Base-by-base conservation (phyloP, 805 yeast genomes). In the Suhomyces prunicola region DNA sequence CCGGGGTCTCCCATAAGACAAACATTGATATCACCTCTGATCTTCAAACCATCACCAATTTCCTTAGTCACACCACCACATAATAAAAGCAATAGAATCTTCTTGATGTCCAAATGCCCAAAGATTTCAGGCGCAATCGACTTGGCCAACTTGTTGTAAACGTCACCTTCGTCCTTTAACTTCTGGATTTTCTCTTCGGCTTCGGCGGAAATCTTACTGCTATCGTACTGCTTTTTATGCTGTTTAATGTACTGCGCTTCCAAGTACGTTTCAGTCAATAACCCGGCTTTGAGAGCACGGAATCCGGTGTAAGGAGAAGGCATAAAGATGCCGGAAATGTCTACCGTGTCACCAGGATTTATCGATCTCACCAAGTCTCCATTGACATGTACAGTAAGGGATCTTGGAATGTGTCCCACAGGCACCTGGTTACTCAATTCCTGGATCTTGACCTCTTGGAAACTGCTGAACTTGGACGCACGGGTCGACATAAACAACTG, bases 1-100 rank as follows among this genome's bases (percentile, higher is more conserved):
- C 99, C 99, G 42, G 99, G 99, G 67, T 94, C 99, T 62, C 99
- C 99, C 97, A 94, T 93, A 50, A 94, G 79, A 74, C 97, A 87
- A 51, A 94, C 82, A 66, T 94, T 94, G 61, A 94, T 89, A 68
- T 94, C 99, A 64, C 99, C 99, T 77, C 99, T 86, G 64, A 94
- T 94, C 65, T 87, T 85, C 90, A 94, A 85, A 59, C 99, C 99
- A 72, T 94, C 99, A 45, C 96, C 96, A 61, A 93, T 84, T 64
- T 85, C 89, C 68, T 94, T 94, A 47, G 96, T 88, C 44, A 92
- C 97, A 64, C 99, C 99, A 49, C 99, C 97, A 58, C 94, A 90
- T 45, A 94, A 77, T 56, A 94, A 77, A 54, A 94, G 72, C 42
- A 94, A 73, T 55, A 94, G 73, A 5, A 97, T 92, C 71, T 94